phyloP scores from a whole-genome alignment of 768 basidiomycete species.

The Baorangia bicolor region DNA sequence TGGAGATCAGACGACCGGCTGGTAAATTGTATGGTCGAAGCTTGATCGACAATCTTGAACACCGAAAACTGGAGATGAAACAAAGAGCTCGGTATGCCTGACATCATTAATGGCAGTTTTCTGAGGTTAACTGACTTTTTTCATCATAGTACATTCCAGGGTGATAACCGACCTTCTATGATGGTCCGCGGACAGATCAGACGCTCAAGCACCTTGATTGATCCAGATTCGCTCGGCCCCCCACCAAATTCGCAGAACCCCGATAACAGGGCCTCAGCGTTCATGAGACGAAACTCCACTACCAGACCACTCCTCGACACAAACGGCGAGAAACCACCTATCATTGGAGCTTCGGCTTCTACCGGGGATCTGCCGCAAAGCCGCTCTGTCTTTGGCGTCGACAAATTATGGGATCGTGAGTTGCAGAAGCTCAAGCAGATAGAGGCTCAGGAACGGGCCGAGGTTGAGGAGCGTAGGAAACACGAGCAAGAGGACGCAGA shows the following conservation, averaged over 20 bases:
- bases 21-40: slow-evolving; percentile 86
- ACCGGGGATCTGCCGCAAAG: slow-evolving; percentile 40
- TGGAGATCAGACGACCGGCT: slow-evolving; percentile 48
- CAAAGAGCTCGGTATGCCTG: slow-evolving; percentile 74
- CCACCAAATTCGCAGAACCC: slow-evolving; percentile 48
- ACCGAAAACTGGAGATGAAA: slow-evolving; percentile 78
- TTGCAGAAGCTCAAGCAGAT: slow-evolving; percentile 77
- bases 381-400: slow-evolving; percentile 90
- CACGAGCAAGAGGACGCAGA: slow-evolving; percentile 47
- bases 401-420: slow-evolving; percentile 91
- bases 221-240: slow-evolving; percentile 57
- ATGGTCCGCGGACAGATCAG: slow-evolving; percentile 67
- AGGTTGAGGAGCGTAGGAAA: slow-evolving; percentile 50
- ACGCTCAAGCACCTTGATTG: slow-evolving; percentile 69
- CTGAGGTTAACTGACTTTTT: slow-evolving; percentile 6
- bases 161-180: slow-evolving; percentile 90
- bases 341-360: slow-evolving; percentile 33
- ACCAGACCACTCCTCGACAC: slow-evolving; percentile 69
- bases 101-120: neutral
- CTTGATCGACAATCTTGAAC: slow-evolving; percentile 87
- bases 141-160: slow-evolving; percentile 70
- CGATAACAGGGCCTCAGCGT: slow-evolving; percentile 42
- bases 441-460: slow-evolving; percentile 62
- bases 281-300: slow-evolving; percentile 51
- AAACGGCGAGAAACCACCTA: slow-evolving; percentile 39